A percentile compares a stretch with the other conserved stretches of the same genome.
phyloP scores from a whole-genome alignment of 192 early-diverging fungal genomes.

The Mortierella claussenii region DNA sequence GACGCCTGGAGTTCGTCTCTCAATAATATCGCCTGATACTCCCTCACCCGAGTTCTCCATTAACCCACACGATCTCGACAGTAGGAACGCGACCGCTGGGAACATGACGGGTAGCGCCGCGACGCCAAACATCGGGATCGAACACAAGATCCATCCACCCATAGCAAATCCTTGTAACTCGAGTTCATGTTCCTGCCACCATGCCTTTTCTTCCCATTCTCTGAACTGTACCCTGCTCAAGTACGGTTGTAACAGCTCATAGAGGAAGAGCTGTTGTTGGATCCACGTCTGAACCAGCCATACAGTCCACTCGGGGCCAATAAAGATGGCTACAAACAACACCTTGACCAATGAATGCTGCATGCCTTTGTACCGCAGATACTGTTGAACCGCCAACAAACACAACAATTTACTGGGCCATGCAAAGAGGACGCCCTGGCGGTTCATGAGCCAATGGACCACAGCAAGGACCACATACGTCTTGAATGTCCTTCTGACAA shows the following conservation, averaged over 20 bases:
- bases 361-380: conserved; percentile 14
- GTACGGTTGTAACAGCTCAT: conserved; percentile 44
- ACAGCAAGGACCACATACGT: conserved; percentile 23
- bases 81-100: conserved; percentile 21
- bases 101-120: conserved; percentile 24
- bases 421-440: not conserved
- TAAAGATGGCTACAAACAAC: not conserved
- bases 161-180: conserved; percentile 34
- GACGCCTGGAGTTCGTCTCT: conserved; percentile 17
- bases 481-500: conserved; percentile 11
- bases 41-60: conserved; percentile 32
- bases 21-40: conserved; percentile 28
- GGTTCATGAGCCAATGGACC: conserved; percentile 24
- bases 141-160: conserved; percentile 26
- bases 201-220: conserved; percentile 32
- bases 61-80: conserved; percentile 41
- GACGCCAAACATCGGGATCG: conserved; percentile 29
- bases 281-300: conserved; percentile 28
- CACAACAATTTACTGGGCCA: conserved; percentile 3
- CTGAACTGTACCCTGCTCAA: conserved; percentile 32
- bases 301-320: conserved; percentile 30
- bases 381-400: conserved; percentile 11
- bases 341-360: not conserved
- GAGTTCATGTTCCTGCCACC: conserved; percentile 26
- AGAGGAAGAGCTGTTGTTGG: conserved; percentile 39